Conservation (phyloP, 1,284 basidiomycete genomes). For the Flammula alnicola region DNA sequence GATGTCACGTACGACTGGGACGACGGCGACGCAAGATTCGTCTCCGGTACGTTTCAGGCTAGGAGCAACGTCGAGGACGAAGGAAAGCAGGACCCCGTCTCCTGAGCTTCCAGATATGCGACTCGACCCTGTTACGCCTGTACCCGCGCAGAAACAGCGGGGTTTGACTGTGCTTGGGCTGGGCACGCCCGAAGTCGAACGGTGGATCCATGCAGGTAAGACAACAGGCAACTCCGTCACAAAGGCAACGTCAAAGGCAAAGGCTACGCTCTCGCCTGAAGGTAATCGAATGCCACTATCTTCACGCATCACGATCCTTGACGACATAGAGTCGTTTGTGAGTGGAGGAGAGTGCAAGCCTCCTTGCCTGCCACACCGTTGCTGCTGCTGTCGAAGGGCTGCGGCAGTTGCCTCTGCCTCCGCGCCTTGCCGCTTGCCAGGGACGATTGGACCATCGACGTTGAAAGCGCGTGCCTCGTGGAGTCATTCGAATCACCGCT, state of each 20-base stretch:
- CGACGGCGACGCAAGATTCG: slow-evolving; percentile 13
- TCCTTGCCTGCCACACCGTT: background rate
- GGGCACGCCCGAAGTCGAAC: slow-evolving; percentile 53
- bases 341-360: background rate
- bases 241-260: slow-evolving; percentile 34
- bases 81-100: slow-evolving; percentile 52
- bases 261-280: slow-evolving; percentile 14
- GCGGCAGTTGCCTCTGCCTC: slow-evolving; percentile 11
- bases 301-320: slow-evolving; percentile 16
- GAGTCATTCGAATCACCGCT: background rate
- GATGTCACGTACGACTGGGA: background rate
- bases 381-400: background rate
- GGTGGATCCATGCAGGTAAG: slow-evolving; percentile 45
- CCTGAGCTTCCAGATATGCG: slow-evolving; percentile 52
- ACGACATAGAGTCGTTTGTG: background rate
- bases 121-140: slow-evolving; percentile 47
- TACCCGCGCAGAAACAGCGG: slow-evolving; percentile 33
- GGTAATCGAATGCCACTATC: slow-evolving; percentile 23
- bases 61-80: slow-evolving; percentile 9
- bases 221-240: slow-evolving; percentile 23
- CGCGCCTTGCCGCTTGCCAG: slow-evolving; percentile 7
- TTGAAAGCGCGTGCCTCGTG: background rate
- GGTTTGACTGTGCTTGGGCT: slow-evolving; percentile 43
- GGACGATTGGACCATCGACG: background rate
- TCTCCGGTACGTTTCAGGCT: slow-evolving; percentile 12